A percentile compares a stretch with the other conserved stretches of the same genome.
Conservation (phyloP, 129 eudicot species). For the Erigeron canadensis region DNA sequence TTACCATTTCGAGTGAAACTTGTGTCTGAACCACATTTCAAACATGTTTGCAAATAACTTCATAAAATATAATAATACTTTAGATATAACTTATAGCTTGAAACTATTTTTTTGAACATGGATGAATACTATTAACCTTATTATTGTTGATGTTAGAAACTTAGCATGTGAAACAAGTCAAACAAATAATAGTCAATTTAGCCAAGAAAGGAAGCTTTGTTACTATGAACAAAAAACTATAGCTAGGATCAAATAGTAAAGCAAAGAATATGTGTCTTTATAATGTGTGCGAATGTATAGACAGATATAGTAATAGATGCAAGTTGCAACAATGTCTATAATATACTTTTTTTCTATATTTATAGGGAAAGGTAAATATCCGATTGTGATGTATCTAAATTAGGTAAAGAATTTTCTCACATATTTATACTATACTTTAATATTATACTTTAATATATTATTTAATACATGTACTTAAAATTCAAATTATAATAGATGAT, state of each 20-base stretch:
- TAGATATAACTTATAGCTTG: not conserved
- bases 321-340: not conserved
- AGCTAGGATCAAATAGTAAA: not conserved
- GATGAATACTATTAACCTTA: no score
- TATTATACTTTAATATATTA: no score
- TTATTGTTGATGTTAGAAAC: no score
- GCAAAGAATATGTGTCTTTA: constrained; percentile 13
- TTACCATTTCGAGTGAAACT: constrained; percentile 56
- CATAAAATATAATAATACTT: constrained; percentile 1
- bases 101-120: no score
- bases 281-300: not conserved
- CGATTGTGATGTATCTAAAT: no score
- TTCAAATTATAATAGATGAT: no score
- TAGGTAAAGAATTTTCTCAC: no score
- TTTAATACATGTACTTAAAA: no score
- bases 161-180: constrained; percentile 13
- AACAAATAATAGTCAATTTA: constrained; percentile 2
- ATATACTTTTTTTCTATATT: no score
- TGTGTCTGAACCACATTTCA: constrained; percentile 50
- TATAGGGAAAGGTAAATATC: no score
- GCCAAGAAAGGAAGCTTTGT: constrained; percentile 31
- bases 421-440: no score
- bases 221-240: not conserved
- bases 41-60: constrained; percentile 42
- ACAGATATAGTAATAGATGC: no score